A percentile compares a stretch with the other conserved stretches of the same genome.
These are phyloP conservation scores for Talaromyces sp. DNA, from an alignment of 2,329 filamentous ascomycete genomes.

Conservation along the genomic window DNA sequence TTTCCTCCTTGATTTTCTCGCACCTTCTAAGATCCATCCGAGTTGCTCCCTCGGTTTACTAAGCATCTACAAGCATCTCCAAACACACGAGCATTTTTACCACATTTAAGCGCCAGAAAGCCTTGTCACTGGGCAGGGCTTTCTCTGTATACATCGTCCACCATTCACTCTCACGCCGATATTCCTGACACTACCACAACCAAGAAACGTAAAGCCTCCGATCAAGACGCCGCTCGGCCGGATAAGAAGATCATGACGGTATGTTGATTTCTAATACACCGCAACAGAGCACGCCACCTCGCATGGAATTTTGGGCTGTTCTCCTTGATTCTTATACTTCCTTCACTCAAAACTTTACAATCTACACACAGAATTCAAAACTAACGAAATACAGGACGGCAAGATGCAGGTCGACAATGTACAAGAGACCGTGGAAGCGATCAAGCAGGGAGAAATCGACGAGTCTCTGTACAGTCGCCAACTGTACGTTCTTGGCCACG, in stretches of 20 bases:
- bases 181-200: constrained; percentile 47
- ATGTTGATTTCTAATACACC: constrained; percentile 26
- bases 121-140: constrained; percentile 43
- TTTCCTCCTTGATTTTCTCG: background rate
- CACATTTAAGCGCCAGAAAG: constrained; percentile 30
- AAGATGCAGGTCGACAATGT: constrained; percentile 63
- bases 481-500: constrained; percentile 68
- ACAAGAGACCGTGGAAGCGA: constrained; percentile 56
- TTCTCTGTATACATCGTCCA: constrained; percentile 36
- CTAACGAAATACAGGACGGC: constrained; percentile 40
- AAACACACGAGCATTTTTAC: constrained; percentile 20
- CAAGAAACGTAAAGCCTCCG: constrained; percentile 53
- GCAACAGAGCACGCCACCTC: constrained; percentile 9
- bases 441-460: constrained; percentile 64
- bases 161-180: constrained; percentile 43
- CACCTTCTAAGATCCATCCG: background rate
- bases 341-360: background rate
- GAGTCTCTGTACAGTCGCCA: constrained; percentile 66
- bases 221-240: constrained; percentile 46
- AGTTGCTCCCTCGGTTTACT: constrained; percentile 8
- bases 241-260: constrained; percentile 55
- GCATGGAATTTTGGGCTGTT: background rate
- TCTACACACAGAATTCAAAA: constrained; percentile 8
- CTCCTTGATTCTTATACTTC: background rate
- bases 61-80: constrained; percentile 5